Base-by-base conservation (phyloP, 768 basidiomycete genomes). In the Neoboletus subvelutipes region DNA sequence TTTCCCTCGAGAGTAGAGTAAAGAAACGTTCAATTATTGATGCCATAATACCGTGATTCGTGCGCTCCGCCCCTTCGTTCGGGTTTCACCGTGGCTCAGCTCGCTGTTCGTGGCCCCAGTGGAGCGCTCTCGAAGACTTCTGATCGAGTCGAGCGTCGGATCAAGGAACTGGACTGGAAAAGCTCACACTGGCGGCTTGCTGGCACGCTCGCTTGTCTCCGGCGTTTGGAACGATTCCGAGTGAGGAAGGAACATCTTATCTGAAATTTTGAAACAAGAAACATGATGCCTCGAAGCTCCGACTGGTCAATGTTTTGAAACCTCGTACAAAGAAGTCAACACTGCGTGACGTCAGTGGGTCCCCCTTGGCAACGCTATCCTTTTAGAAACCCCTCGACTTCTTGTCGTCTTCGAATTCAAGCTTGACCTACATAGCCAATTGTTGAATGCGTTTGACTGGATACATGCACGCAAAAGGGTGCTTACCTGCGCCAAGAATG, bases 401-500 rank as follows among this genome's bases (percentile, higher is more conserved):
- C 45, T 73, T 73, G 45, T 81, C 80, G 51, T 81, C 78, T 58
- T 81, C 74, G 36, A 81, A 84, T 3, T 80, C 71, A 47, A 72
- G 70, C 57, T 77, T 74, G 18, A 83, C 82, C 83, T 84, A 13
- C 20, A 22, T 18, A 60, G 31, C 39, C 42, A 61, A 24, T 5
- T n/a, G n/a, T n/a, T n/a, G 5, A 40, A 47, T 18, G 5, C 40
- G 10, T 36, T 28, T 26, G 18, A 15, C 31, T 24, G 5, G 42
- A 37, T 41, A 8, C 20, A 6, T 34, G 34, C 11, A 18, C 11
- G 40, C 22, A 12, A 40, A 45, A 34, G 0, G 22, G 17, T n/a
- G 33, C 62, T 31, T 43, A 85, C 90, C 77, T 85, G 67, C 1
- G 70, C 70, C 57, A 82, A 80, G 73, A 89, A 92, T 3, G 62